Evolutionary conservation across 2,329 filamentous ascomycete species (phyloP), one percentile per base, ranked within the genome.

Genomic region (Arthroderma sp.): DNA sequence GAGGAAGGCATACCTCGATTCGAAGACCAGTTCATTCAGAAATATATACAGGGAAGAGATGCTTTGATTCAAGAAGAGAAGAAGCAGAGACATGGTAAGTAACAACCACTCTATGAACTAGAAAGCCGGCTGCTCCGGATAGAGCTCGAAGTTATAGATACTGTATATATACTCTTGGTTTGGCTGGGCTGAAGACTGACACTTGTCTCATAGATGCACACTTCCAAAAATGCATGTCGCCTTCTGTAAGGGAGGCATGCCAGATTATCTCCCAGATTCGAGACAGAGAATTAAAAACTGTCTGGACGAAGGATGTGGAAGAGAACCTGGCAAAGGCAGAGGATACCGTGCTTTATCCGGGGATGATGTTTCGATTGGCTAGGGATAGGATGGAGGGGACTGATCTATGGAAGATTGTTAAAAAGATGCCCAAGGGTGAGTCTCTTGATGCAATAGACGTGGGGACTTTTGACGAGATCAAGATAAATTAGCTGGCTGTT

Each of bases 301-400:
- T 91, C 58, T 95, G 90, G 91, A 89, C 84, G 8, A 77, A 81
- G 33, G 80, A 82, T 52, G 81, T 86, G 54, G 87, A 91, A 65
- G 84, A 91, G 66, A 78, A 78, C 47, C 74, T 89, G 2, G 83
- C 85, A 2, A 73, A 81, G 57, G 74, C 74, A 21, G 41, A 56
- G 43, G 77, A 82, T 64, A 79, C 82, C 60, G 81, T 82, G 63
- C 75, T 91, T 55, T 88, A 86, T 67, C 88, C 89, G 0, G 90
- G 91, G 9, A 94, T 95, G 85, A 93, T 95, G 87, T 95, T 95
- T 72, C 84, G 82, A 37, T 78, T 91, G 39, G 89, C 88, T 64
- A 91, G 89, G 70, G 81, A 84, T 21, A 81, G 83, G 38, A 93
- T 95, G 83, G 88, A 95, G 71, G 78, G 78, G 64, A 95, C 88